These are phyloP conservation scores for Thuja plicata DNA, from an alignment of 83 land plant species.

Conservation along the genomic window DNA sequence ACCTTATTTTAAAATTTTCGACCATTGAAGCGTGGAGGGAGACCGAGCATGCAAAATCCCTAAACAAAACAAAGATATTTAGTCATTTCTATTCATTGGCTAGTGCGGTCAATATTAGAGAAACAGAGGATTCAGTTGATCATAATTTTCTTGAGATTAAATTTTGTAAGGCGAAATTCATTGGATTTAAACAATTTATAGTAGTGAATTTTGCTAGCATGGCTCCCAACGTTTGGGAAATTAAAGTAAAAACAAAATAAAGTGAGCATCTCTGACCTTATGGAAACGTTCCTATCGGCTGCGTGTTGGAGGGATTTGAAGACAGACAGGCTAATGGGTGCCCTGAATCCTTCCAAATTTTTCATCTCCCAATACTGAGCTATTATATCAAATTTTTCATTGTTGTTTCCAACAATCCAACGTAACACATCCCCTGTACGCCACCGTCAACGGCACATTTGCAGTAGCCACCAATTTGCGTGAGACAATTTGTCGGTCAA, in stretches of 20 bases:
- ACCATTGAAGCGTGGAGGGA: no score
- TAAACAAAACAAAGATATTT: no score
- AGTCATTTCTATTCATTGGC: not conserved
- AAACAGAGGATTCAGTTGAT: not conserved
- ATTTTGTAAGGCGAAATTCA: not conserved
- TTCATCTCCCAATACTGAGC: slow-evolving; percentile 86
- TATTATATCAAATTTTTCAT: slow-evolving; percentile 53
- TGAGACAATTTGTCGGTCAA: no score
- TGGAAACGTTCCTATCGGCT: slow-evolving; percentile 63
- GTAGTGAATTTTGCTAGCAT: not conserved
- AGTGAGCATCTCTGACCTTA: slow-evolving; percentile 37
- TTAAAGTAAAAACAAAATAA: not conserved
- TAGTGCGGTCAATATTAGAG: not conserved
- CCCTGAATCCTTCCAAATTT: slow-evolving; percentile 73
- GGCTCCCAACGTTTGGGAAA: not conserved
- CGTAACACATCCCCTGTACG: slow-evolving; percentile 65
- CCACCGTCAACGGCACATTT: no score
- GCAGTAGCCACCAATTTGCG: no score
- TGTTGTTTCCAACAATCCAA: slow-evolving; percentile 83
- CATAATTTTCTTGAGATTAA: not conserved
- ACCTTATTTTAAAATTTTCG: no score
- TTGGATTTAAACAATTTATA: not conserved
- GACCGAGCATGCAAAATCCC: no score
- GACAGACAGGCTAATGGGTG: slow-evolving; percentile 53
- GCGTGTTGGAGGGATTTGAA: slow-evolving; percentile 58